Evolutionary conservation across 2,329 filamentous ascomycete species (phyloP).

Genomic region (Dactylellina leptospora): DNA sequence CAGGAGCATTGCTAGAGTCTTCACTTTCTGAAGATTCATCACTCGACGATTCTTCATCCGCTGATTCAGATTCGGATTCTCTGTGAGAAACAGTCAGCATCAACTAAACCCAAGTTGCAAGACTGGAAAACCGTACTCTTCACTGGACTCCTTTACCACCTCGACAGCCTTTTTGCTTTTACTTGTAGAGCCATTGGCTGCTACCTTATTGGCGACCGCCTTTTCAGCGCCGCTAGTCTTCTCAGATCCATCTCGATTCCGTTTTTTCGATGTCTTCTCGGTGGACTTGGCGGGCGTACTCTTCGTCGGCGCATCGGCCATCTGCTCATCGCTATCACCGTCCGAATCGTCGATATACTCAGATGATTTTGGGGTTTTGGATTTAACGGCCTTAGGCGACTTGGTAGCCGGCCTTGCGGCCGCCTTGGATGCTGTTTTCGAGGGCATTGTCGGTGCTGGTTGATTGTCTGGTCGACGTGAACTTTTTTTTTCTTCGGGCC

Average conservation of each 20-base stretch:
- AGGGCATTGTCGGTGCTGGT: conserved; percentile 36
- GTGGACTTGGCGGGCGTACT: conserved; percentile 12
- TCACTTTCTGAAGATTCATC: conserved; percentile 14
- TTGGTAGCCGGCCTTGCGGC: conserved; percentile 5
- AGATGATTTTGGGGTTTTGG: conserved; percentile 33
- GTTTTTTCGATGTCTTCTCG: conserved; percentile 49
- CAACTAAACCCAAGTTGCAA: not conserved
- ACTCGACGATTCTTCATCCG: conserved; percentile 13
- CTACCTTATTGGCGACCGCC: not conserved
- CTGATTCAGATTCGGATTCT: conserved; percentile 11
- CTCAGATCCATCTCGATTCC: conserved; percentile 48
- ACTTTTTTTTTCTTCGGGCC: conserved; percentile 30
- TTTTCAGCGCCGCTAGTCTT: conserved; percentile 38
- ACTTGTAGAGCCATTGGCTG: conserved; percentile 18
- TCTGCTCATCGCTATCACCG: conserved; percentile 38
- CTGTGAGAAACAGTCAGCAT: conserved; percentile 15
- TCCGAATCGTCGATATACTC: conserved; percentile 46
- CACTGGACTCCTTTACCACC: conserved; percentile 35
- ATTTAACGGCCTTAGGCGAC: conserved; percentile 27
- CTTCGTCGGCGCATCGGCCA: conserved; percentile 48
- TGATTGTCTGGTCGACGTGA: too few species aligned
- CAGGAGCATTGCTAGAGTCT: conserved; percentile 28
- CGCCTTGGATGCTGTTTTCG: conserved; percentile 31
- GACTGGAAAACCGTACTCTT: conserved; percentile 26
- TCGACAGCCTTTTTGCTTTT: conserved; percentile 36